Evolutionary conservation across 345 rosid genomes (phyloP).

Genomic region (Barbarea vulgaris): DNA sequence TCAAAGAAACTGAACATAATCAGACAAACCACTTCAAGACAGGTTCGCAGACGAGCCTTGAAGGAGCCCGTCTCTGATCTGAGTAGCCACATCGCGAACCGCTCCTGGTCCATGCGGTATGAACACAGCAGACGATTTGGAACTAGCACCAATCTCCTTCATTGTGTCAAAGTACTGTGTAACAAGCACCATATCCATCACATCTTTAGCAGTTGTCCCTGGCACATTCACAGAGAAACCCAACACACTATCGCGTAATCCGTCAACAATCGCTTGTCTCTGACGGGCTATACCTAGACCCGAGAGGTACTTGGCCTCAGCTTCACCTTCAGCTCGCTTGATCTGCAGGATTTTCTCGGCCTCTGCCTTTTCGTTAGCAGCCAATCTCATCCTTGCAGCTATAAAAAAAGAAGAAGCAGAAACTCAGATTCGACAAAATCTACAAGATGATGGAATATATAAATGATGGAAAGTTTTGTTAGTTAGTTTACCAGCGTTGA

Average conservation of each 20-base stretch:
- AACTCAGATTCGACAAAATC: neutral
- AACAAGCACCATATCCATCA: conserved; percentile 45
- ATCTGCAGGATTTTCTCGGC: conserved; percentile 47
- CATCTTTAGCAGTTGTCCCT: conserved; percentile 45
- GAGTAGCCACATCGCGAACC: conserved; percentile 43
- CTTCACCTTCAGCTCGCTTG: conserved; percentile 47
- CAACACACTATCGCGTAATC: conserved; percentile 40
- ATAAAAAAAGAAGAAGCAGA: conserved; percentile 1
- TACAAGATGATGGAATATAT: conserved; percentile 9
- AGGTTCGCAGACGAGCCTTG: conserved; percentile 28
- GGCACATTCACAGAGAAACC: conserved; percentile 45
- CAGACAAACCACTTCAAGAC: neutral
- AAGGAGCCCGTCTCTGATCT: conserved; percentile 46
- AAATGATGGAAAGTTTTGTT: neutral
- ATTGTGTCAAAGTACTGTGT: conserved; percentile 45
- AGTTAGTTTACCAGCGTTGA: conserved; percentile 55
- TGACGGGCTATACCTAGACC: conserved; percentile 45
- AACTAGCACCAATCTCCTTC: conserved; percentile 44
- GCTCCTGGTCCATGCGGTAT: conserved; percentile 49
- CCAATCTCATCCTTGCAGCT: conserved; percentile 46
- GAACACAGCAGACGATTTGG: conserved; percentile 45
- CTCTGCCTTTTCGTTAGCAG: conserved; percentile 46
- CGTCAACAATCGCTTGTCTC: conserved; percentile 44
- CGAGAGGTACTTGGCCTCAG: conserved; percentile 43
- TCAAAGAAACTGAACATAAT: neutral